Base-by-base conservation (phyloP, 1,284 basidiomycete species). In the Ganoderma leucocontextum region DNA sequence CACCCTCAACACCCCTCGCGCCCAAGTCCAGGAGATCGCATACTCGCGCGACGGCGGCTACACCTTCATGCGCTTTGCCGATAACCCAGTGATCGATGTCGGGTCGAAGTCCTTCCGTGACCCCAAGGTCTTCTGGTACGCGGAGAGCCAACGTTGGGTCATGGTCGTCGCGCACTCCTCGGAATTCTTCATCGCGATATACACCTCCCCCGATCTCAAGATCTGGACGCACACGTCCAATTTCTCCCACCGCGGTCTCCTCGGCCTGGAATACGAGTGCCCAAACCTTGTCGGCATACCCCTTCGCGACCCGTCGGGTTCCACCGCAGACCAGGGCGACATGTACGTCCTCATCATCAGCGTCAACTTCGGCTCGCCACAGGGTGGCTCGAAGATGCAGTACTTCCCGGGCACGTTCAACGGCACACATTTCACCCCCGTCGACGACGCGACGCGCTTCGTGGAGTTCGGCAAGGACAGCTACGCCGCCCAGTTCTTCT, bases 401-500 rank as follows among this genome's bases (percentile, higher is more conserved):
- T 70, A 72, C 68, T 66, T 72, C 60, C 66, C 66, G 17, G 71
- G 71, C 55, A 58, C 41, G 4, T 72, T 72, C 71, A 57, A 70
- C 57, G 71, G 71, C 29, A 72, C 71, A 49, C 64, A 60, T 38
- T 72, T 72, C 68, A 49, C 61, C 13, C 59, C 68, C 5, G 12
- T 68, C 29, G 68, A 68, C 39, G 52, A 38, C 42, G 66, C 63
- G 55, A 53, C 66, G 29, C 71, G 68, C 41, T 22, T 68, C 47
- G 44, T 66, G n/a, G 71, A 72, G 65, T 72, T 72, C 60, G 71
- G 66, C 1, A 66, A 72, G 53, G 71, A 72, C 68, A 72, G 70
- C 63, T 72, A 72, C 60, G 71, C 71, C 17, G 68, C 64, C 17
- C 71, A 72, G 66, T 70, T 68, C 66, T 68, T 72, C 64, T 70